Conservation (phyloP, 257 asterid genomes). For the Scutellaria minor region DNA sequence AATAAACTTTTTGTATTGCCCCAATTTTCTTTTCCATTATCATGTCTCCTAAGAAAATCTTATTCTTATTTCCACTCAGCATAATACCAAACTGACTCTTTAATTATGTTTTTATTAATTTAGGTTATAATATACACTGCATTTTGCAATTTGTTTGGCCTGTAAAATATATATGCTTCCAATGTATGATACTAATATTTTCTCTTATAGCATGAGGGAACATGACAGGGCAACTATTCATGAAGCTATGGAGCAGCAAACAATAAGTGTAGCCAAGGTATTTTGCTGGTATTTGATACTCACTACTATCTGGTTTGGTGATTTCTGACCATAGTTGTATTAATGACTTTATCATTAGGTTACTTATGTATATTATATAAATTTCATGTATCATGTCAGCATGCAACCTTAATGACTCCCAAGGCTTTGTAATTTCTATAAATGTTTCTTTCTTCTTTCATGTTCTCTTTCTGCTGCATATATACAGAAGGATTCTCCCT, state of each 20-base stretch:
- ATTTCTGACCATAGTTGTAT: constrained; percentile 15
- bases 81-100: not conserved
- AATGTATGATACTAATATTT: constrained; percentile 4
- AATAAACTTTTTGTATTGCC: not conserved
- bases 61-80: not conserved
- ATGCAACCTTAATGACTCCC: constrained; percentile 25
- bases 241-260: constrained; percentile 99
- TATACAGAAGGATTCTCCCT: not conserved
- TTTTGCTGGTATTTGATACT: constrained; percentile 27
- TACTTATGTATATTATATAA: not conserved
- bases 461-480: constrained; percentile 18
- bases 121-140: not conserved
- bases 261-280: constrained; percentile 99
- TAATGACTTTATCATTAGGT: not conserved
- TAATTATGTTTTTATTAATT: constrained; percentile 22
- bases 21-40: not conserved
- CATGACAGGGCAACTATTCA: constrained; percentile 98
- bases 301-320: constrained; percentile 17
- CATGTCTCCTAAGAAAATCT: constrained; percentile 2
- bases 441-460: not conserved
- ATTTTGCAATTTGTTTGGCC: constrained; percentile 11
- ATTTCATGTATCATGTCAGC: not conserved
- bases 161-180: not conserved
- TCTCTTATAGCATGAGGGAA: constrained; percentile 83
- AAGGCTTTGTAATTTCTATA: constrained; percentile 15